Base-by-base conservation (phyloP, 176 grass and related monocot genomes). In the Avena insularis region DNA sequence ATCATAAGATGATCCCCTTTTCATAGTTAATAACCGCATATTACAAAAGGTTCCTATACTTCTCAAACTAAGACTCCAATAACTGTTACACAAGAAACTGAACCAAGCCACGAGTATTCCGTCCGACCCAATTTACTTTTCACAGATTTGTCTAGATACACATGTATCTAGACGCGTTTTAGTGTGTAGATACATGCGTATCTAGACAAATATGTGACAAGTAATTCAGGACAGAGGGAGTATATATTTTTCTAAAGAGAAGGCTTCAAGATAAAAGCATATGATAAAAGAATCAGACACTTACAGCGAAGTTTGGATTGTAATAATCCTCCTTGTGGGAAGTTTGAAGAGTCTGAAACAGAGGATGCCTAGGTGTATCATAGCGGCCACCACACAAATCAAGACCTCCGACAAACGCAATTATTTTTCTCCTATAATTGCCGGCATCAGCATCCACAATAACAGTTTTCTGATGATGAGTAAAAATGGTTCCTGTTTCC, bases 381-480 rank as follows among this genome's bases (percentile, higher is more conserved):
- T 96, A 98, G 58, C 93, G 82, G 10, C 96, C 96, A 69, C 96
- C 96, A 49, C 96, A 98, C 62, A 98, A 84, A 96, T 98, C 96
- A 86, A 98, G 96, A 14, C 93, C 96, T 82, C 96, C 96, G 2
- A 98, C 92, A 83, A 98, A 98, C 79, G 96, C 93, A 88, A 98
- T 81, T 84, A 98, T 93, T 86, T 98, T 98, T 92, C 90, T 89
- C 80, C 66, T 94, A 80, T 89, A 78, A 86, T 92, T 86, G 47
- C 93, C 93, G 46, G 90, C 96, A 90, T 96, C 92, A 79, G 89
- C 88, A 86, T 98, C 96, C 63, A 98, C 90, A 56, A 98, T 83
- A 86, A 98, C 88, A 83, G 94, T 95, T 91, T 98, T 98, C 87
- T 96, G 96, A 91, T 98, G 96, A 92, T 98, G 96, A 25, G 96